Evolutionary conservation across 768 basidiomycete genomes (phyloP), one percentile per base, ranked within the genome.

Genomic region (Trametes maxima): DNA sequence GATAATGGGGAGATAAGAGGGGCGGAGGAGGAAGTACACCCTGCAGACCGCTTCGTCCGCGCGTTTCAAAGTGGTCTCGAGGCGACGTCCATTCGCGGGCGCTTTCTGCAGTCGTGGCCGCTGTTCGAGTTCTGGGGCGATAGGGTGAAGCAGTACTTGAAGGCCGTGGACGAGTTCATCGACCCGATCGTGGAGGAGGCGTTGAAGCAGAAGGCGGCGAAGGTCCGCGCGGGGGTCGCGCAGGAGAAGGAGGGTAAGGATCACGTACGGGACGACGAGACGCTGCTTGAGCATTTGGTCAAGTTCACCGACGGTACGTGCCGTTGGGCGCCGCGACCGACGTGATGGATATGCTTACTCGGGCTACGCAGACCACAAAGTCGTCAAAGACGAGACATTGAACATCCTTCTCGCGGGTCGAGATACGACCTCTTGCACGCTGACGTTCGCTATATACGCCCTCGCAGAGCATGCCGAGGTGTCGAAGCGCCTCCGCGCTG

Each of bases 331-430:
- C 28, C 5, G 21, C 12, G n/a, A 51, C 7, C 44, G 62, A 16
- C 43, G 17, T 40, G 56, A 59, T 44, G 24, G 52, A 28, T 19
- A n/a, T 44, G 65, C 46, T 25, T 5, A n/a, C 48, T 43, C 19
- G 19, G 17, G 17, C 54, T 53, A 33, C 5, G n/a, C 51, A 82
- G 79, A 82, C 48, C 69, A 71, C 8, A 75, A 74, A 13, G 69
- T 79, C 21, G 69, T 86, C n/a, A 77, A 78, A 57, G 84, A 85
- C 62, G 80, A 82, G 62, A 75, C 76, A 3, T 66, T 84, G n/a
- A 85, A 85, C 62, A 81, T 86, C 43, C 70, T 84, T 16, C 75
- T 86, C 22, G 84, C 85, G 22, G 84, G 82, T 10, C 76, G 83
- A 25, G 86, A 87, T 59, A 87, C 85, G 69, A 76, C 74, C 10